Conservation (phyloP, 352 stramenopile species). For the Globisporangium okanoganense region DNA sequence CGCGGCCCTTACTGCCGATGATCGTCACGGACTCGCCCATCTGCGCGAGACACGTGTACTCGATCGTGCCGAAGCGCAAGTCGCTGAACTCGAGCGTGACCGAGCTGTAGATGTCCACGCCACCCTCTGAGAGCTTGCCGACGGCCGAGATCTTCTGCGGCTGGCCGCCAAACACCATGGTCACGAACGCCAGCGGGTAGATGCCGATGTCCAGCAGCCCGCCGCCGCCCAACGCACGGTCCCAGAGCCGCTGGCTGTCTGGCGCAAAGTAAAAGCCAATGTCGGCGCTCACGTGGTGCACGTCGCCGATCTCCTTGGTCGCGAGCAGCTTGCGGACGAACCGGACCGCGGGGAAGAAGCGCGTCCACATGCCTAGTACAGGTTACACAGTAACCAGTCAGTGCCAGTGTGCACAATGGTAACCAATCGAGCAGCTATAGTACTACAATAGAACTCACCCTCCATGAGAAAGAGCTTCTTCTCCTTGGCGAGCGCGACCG, state of each 20-base stretch:
- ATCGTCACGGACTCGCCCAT: conserved; percentile 71
- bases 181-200: conserved; percentile 74
- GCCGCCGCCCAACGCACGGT: conserved; percentile 55
- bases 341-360: conserved; percentile 60
- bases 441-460: too few relatives aligned
- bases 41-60: conserved; percentile 55
- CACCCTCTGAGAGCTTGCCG: conserved; percentile 40
- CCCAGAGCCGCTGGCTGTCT: conserved; percentile 61
- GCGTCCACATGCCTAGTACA: conserved; percentile 80
- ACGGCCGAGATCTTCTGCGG: conserved; percentile 41
- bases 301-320: conserved; percentile 41
- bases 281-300: conserved; percentile 53
- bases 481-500: conserved; percentile 44
- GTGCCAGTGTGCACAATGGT: too few relatives aligned
- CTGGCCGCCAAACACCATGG: conserved; percentile 51
- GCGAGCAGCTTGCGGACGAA: conserved; percentile 38
- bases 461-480: conserved; percentile 70
- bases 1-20: conserved; percentile 64
- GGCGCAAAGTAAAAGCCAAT: conserved; percentile 51
- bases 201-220: conserved; percentile 74
- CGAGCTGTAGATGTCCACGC: conserved; percentile 51
- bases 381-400: too few relatives aligned
- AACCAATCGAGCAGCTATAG: too few relatives aligned
- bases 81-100: conserved; percentile 48
- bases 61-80: conserved; percentile 43